phyloP scores from a whole-genome alignment of 2,329 filamentous ascomycete genomes.

The Aspergillus brunneoviolaceus region DNA sequence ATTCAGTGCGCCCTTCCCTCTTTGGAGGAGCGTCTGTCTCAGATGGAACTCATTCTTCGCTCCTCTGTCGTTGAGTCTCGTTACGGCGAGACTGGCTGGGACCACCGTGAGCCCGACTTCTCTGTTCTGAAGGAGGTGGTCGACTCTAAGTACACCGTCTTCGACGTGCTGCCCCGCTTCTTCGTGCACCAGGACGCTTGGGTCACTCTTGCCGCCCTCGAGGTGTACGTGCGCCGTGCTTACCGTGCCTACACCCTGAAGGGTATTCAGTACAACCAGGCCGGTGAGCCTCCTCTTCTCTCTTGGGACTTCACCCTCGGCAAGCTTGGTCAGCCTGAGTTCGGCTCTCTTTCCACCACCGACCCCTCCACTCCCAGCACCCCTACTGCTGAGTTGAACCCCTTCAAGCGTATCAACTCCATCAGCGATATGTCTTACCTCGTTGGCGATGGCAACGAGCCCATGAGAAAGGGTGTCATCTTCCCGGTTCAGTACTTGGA shows the following conservation, averaged over 20 bases:
- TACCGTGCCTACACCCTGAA: constrained; percentile 95
- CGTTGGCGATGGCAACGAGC: constrained; percentile 67
- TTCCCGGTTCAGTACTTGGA: constrained; percentile 91
- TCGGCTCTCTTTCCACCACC: constrained; percentile 72
- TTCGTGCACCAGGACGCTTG: constrained; percentile 92
- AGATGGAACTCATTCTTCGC: constrained; percentile 98
- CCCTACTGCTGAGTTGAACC: constrained; percentile 60
- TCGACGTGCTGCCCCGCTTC: constrained; percentile 92
- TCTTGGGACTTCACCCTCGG: constrained; percentile 96
- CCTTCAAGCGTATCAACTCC: constrained; percentile 82
- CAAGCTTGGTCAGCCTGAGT: constrained; percentile 90
- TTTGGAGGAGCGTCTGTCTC: constrained; percentile 85
- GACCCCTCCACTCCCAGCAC: constrained; percentile 83
- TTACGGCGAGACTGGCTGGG: constrained; percentile 95
- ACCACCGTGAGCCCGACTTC: constrained; percentile 87
- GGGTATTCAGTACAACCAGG: constrained; percentile 80
- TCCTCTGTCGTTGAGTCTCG: constrained; percentile 95
- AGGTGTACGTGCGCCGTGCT: constrained; percentile 93
- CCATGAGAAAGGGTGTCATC: constrained; percentile 87
- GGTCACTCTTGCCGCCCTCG: constrained; percentile 89
- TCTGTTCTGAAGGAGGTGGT: constrained; percentile 96
- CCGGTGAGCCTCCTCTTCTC: constrained; percentile 67
- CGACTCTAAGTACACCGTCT: constrained; percentile 97
- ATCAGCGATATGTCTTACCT: constrained; percentile 97
- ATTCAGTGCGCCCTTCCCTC: constrained; percentile 97